A percentile compares a stretch with the other conserved stretches of the same genome.
These are phyloP conservation scores for Amanita rimosa DNA, from an alignment of 768 basidiomycete species.

Conservation along the genomic window DNA sequence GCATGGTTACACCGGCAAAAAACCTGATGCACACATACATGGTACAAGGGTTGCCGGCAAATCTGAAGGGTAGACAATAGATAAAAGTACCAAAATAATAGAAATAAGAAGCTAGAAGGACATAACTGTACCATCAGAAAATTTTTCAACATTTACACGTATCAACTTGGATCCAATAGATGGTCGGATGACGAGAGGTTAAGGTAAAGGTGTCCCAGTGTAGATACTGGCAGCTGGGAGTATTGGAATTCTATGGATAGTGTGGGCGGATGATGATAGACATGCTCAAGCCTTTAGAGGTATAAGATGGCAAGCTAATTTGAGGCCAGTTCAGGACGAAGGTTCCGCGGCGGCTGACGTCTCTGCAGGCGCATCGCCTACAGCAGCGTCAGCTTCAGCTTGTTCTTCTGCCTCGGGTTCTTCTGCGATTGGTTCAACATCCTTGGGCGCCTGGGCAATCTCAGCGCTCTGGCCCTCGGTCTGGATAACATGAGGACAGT, in stretches of 20 bases:
- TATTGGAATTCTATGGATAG: background rate
- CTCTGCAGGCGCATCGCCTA: conserved; percentile 7
- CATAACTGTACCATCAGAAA: conserved; percentile 14
- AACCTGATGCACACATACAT: conserved; percentile 6
- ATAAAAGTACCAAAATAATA: conserved; percentile 5
- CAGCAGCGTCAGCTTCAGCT: conserved; percentile 21
- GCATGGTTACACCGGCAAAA: conserved; percentile 2
- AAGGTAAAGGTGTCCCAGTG: background rate
- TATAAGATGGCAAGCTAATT: background rate
- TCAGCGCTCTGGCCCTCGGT: conserved; percentile 28
- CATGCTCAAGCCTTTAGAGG: background rate
- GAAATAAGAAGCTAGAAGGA: conserved; percentile 10
- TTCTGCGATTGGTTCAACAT: conserved; percentile 41
- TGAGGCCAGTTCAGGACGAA: background rate
- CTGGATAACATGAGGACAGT: conserved; percentile 15
- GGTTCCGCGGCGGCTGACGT: conserved; percentile 5
- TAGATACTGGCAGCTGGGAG: background rate
- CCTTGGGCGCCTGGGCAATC: conserved; percentile 22
- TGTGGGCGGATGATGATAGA: background rate
- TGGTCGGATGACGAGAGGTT: conserved; percentile 2
- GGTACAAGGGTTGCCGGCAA: background rate
- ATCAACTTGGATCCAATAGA: conserved; percentile 8
- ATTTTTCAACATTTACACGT: conserved; percentile 8
- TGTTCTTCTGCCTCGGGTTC: conserved; percentile 32
- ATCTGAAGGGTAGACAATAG: background rate